Evolutionary conservation across 257 asterid genomes (phyloP).

Genomic region (Leptodermis oblonga): DNA sequence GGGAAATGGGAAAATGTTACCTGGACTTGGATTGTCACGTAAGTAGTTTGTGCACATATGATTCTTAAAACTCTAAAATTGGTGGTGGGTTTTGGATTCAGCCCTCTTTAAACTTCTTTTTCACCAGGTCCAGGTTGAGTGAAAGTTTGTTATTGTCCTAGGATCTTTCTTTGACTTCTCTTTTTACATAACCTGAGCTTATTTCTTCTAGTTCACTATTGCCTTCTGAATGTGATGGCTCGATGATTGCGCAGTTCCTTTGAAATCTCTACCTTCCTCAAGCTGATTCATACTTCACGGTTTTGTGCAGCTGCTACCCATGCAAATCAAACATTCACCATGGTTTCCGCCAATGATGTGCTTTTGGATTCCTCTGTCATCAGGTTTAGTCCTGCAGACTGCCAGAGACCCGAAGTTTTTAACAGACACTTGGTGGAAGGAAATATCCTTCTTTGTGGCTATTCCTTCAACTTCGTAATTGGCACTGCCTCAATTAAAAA

Average conservation of each 20-base stretch:
- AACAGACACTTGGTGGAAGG: slow-evolving; percentile 85
- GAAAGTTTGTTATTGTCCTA: neutral
- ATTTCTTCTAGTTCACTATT: neutral
- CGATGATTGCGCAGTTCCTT: neutral
- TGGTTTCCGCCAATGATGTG: slow-evolving; percentile 96
- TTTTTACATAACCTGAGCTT: neutral
- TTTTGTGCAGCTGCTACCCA: slow-evolving; percentile 81
- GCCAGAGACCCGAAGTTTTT: slow-evolving; percentile 90
- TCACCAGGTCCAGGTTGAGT: slow-evolving; percentile 6
- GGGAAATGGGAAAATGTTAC: slow-evolving; percentile 83
- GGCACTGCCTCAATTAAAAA: slow-evolving; percentile 87
- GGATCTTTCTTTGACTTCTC: neutral
- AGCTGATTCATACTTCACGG: slow-evolving; percentile 19
- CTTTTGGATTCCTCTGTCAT: slow-evolving; percentile 65
- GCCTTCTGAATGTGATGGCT: neutral
- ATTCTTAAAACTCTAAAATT: neutral
- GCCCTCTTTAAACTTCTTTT: neutral
- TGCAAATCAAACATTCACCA: slow-evolving; percentile 65
- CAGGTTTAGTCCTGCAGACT: slow-evolving; percentile 70
- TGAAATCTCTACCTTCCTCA: slow-evolving; percentile 13
- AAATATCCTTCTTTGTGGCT: slow-evolving; percentile 94
- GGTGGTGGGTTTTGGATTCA: neutral
- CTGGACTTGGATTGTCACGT: slow-evolving; percentile 95
- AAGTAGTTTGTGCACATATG: slow-evolving; percentile 28
- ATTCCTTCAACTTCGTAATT: slow-evolving; percentile 81